Conservation (phyloP, 2,329 filamentous ascomycete genomes). For the Blastomyces gilchristii region DNA sequence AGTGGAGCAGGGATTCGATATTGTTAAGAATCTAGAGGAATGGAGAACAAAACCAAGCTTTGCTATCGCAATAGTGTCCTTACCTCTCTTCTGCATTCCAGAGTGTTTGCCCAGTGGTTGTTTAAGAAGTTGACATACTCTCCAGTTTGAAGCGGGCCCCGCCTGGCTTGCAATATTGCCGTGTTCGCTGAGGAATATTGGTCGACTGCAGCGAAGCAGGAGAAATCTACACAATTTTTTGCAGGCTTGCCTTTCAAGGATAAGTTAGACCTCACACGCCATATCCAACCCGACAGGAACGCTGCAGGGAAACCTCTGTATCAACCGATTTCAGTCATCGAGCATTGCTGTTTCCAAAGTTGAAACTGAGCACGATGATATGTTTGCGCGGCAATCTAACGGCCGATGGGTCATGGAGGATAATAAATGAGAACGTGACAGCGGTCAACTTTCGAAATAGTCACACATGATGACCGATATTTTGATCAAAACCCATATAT, state of each 20-base stretch:
- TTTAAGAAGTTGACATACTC: background rate
- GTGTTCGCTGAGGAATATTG: conserved; percentile 10
- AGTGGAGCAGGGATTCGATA: conserved; percentile 9
- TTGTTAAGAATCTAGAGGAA: conserved; percentile 5
- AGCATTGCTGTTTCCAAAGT: conserved; percentile 8
- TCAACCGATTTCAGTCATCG: conserved; percentile 9
- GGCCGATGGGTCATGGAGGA: conserved; percentile 9
- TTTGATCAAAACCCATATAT: background rate
- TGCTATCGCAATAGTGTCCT: conserved; percentile 15
- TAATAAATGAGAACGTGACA: background rate
- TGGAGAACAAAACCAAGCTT: conserved; percentile 9
- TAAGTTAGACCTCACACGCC: conserved; percentile 12
- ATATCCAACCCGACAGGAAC: background rate
- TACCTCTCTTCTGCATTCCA: conserved; percentile 12
- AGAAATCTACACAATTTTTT: background rate
- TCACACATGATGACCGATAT: background rate
- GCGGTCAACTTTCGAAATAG: background rate
- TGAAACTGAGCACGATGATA: conserved; percentile 10
- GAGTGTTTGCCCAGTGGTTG: conserved; percentile 13
- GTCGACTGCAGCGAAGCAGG: background rate
- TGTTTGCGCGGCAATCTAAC: conserved; percentile 10
- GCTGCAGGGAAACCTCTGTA: conserved; percentile 9
- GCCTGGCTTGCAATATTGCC: conserved; percentile 9
- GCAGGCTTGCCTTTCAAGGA: conserved; percentile 10
- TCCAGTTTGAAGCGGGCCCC: background rate